phyloP scores from a whole-genome alignment of 2,329 filamentous ascomycete genomes.

The Diaporthe capsici region DNA sequence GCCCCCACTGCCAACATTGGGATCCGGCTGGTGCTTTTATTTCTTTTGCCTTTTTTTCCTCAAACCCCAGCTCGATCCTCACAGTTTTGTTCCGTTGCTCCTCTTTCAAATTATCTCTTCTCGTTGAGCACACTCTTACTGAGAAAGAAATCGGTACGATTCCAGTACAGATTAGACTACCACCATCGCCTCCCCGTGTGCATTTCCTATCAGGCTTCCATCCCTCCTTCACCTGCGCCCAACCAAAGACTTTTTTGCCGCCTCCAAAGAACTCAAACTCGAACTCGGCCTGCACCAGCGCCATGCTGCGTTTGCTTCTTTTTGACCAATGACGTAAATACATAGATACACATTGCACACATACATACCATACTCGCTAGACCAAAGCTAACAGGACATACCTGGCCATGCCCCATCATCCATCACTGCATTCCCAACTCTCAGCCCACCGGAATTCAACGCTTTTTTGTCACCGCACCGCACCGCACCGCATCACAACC shows the following conservation, averaged over 20 bases:
- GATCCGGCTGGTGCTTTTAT: neutral
- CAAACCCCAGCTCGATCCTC: too few species aligned
- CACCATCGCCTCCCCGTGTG: neutral
- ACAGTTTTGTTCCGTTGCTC: too few species aligned
- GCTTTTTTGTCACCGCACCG: neutral
- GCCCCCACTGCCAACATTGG: neutral
- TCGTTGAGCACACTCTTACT: neutral
- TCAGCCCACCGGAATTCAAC: too few species aligned
- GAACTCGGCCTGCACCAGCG: constrained; percentile 14
- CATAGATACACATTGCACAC: neutral
- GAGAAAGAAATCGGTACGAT: neutral
- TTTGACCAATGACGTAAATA: neutral
- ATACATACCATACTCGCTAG: neutral
- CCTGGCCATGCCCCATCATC: neutral
- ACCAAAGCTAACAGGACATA: too few species aligned
- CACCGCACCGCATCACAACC: too few species aligned
- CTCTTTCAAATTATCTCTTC: too few species aligned
- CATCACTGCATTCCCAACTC: neutral
- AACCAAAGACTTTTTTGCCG: neutral
- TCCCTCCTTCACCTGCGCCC: neutral
- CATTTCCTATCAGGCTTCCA: neutral
- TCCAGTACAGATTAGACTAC: neutral
- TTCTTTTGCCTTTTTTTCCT: neutral
- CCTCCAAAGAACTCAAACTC: neutral
- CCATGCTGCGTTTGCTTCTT: constrained; percentile 10